Evolutionary conservation across 208 protist genomes (phyloP).

Genomic region (Lotmaria passim): DNA sequence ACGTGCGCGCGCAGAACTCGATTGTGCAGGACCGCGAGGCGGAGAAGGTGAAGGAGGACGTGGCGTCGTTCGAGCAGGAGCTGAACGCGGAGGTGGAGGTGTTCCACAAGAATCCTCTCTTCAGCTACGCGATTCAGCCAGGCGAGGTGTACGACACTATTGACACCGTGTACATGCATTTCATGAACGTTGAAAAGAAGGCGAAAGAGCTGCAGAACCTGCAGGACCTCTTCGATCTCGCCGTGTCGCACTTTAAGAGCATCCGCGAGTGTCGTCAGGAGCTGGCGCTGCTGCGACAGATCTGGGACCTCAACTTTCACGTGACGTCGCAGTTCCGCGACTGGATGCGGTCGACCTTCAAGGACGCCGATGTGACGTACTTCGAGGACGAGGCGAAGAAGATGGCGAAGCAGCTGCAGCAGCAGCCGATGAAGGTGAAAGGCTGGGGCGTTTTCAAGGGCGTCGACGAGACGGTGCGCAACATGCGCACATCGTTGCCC

Average conservation of each 20-base stretch:
- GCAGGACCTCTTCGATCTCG: constrained; percentile 96
- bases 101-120: constrained; percentile 89
- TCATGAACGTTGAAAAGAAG: constrained; percentile 88
- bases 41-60: constrained; percentile 92
- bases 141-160: constrained; percentile 85
- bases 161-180: constrained; percentile 77
- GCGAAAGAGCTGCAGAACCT: constrained; percentile 90
- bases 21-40: constrained; percentile 93
- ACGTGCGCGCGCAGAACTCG: constrained; percentile 92
- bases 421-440: constrained; percentile 94
- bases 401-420: constrained; percentile 93
- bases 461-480: constrained; percentile 93
- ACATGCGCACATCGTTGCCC: constrained; percentile 94
- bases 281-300: constrained; percentile 91
- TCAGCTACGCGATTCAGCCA: constrained; percentile 84
- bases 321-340: constrained; percentile 93
- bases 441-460: constrained; percentile 94
- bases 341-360: constrained; percentile 95
- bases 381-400: constrained; percentile 96
- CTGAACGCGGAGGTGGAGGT: constrained; percentile 72
- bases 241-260: constrained; percentile 91
- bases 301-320: constrained; percentile 95
- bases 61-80: constrained; percentile 77
- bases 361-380: constrained; percentile 89
- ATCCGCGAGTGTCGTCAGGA: constrained; percentile 93